These are phyloP conservation scores for Lupinus albus DNA, from an alignment of 306 rosid species.

Conservation along the genomic window DNA sequence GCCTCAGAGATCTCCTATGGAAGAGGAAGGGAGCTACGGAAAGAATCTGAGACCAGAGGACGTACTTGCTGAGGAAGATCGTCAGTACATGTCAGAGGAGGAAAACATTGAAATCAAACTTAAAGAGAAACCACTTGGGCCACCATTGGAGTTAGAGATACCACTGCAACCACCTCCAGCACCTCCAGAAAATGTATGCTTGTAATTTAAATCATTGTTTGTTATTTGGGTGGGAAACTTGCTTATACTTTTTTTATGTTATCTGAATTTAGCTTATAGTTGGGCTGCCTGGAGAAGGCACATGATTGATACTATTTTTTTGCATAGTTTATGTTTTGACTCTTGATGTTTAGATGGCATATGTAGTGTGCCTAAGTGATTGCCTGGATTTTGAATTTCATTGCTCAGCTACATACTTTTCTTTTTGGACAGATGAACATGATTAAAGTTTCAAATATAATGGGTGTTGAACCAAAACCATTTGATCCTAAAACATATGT, in stretches of 20 bases:
- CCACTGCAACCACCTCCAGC: slow-evolving; percentile 83
- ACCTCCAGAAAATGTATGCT: slow-evolving; percentile 71
- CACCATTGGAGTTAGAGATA: slow-evolving; percentile 89
- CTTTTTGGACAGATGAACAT: slow-evolving; percentile 78
- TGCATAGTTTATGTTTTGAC: slow-evolving; percentile 9
- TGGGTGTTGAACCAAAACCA: slow-evolving; percentile 91
- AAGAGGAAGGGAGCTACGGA: slow-evolving; percentile 53
- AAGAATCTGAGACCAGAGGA: slow-evolving; percentile 53
- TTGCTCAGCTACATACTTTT: neutral
- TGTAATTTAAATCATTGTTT: slow-evolving; percentile 21
- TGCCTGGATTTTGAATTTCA: slow-evolving; percentile 30
- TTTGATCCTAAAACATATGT: slow-evolving; percentile 91
- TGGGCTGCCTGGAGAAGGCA: slow-evolving; percentile 21
- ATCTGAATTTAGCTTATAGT: neutral
- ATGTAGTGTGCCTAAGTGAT: slow-evolving; percentile 17
- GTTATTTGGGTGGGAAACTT: slow-evolving; percentile 26
- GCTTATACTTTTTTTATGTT: slow-evolving; percentile 3
- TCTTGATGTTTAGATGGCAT: slow-evolving; percentile 18
- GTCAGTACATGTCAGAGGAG: slow-evolving; percentile 78
- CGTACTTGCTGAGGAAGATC: slow-evolving; percentile 78
- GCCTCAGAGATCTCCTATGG: slow-evolving; percentile 48
- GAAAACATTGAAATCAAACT: slow-evolving; percentile 70
- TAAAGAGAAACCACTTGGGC: slow-evolving; percentile 90
- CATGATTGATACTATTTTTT: slow-evolving; percentile 24
- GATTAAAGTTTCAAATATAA: slow-evolving; percentile 96